phyloP scores from a whole-genome alignment of 2,329 filamentous ascomycete genomes.

The Colletotrichum agaves region DNA sequence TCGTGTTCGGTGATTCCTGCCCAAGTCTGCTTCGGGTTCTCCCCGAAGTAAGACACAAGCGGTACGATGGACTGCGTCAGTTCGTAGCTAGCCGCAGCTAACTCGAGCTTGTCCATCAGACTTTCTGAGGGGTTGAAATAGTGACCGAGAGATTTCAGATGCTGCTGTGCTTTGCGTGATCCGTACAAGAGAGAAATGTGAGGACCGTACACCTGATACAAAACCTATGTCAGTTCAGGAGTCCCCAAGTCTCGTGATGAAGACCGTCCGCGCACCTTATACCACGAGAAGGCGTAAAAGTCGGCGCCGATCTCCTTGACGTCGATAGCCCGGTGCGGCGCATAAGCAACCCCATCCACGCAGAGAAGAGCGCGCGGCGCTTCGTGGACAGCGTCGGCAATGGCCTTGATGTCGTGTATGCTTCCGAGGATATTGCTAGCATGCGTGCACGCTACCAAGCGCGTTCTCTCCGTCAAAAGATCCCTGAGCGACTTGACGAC shows the following conservation, averaged over 20 bases:
- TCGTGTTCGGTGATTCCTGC: conserved; percentile 67
- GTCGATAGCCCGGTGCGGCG: conserved; percentile 77
- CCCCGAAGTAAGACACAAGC: conserved; percentile 1
- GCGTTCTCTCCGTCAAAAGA: conserved; percentile 59
- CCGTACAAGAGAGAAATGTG: conserved; percentile 79
- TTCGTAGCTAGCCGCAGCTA: conserved; percentile 78
- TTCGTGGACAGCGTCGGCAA: conserved; percentile 63
- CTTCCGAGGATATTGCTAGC: conserved; percentile 78
- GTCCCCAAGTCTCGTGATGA: background rate
- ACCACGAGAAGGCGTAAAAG: conserved; percentile 82
- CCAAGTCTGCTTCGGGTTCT: conserved; percentile 52
- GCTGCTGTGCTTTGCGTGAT: conserved; percentile 62
- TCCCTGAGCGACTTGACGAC: background rate
- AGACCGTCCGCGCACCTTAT: conserved; percentile 62
- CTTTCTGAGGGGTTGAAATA: conserved; percentile 72
- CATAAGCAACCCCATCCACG: conserved; percentile 81
- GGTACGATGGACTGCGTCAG: conserved; percentile 65
- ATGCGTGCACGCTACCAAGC: conserved; percentile 78
- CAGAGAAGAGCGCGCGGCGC: conserved; percentile 67
- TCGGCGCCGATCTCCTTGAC: conserved; percentile 76
- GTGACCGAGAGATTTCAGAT: conserved; percentile 67
- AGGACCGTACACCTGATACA: conserved; percentile 71
- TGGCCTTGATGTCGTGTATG: conserved; percentile 70
- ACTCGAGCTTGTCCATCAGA: conserved; percentile 73
- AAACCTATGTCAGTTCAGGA: background rate